These are phyloP conservation scores for Zopfia rhizophila DNA, from an alignment of 2,329 filamentous ascomycete genomes.

Conservation along the genomic window DNA sequence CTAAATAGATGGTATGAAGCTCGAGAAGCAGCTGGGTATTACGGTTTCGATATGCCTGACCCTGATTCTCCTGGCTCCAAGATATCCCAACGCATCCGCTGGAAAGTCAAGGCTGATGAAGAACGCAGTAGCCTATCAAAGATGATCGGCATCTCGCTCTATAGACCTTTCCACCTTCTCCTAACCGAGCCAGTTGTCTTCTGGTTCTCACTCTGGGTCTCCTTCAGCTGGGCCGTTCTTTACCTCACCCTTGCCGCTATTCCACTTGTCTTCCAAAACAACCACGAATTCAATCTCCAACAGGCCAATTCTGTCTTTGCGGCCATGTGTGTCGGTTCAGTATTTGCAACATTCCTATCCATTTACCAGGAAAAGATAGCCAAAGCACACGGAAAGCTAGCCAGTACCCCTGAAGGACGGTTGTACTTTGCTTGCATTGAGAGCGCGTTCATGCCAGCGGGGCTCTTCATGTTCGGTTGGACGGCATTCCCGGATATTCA, in stretches of 20 bases:
- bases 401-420: slow-evolving; percentile 73
- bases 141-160: slow-evolving; percentile 79
- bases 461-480: slow-evolving; percentile 85
- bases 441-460: slow-evolving; percentile 77
- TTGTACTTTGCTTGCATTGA: slow-evolving; percentile 87
- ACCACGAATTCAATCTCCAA: slow-evolving; percentile 74
- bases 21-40: slow-evolving; percentile 72
- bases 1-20: slow-evolving; percentile 84
- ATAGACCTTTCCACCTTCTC: slow-evolving; percentile 80
- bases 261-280: slow-evolving; percentile 77
- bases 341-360: slow-evolving; percentile 73
- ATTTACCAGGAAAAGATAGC: slow-evolving; percentile 78
- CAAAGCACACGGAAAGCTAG: slow-evolving; percentile 53
- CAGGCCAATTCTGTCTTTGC: slow-evolving; percentile 78
- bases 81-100: slow-evolving; percentile 71
- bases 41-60: slow-evolving; percentile 62
- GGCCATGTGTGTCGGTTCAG: slow-evolving; percentile 74
- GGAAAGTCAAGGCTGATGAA: slow-evolving; percentile 83
- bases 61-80: slow-evolving; percentile 35
- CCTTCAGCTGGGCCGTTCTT: slow-evolving; percentile 89
- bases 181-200: slow-evolving; percentile 82
- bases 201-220: slow-evolving; percentile 88
- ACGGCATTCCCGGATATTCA: slow-evolving; percentile 69
- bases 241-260: slow-evolving; percentile 87
- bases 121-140: slow-evolving; percentile 73